Base-by-base conservation (phyloP, 2,329 filamentous ascomycete genomes). In the Moelleriella libera region DNA sequence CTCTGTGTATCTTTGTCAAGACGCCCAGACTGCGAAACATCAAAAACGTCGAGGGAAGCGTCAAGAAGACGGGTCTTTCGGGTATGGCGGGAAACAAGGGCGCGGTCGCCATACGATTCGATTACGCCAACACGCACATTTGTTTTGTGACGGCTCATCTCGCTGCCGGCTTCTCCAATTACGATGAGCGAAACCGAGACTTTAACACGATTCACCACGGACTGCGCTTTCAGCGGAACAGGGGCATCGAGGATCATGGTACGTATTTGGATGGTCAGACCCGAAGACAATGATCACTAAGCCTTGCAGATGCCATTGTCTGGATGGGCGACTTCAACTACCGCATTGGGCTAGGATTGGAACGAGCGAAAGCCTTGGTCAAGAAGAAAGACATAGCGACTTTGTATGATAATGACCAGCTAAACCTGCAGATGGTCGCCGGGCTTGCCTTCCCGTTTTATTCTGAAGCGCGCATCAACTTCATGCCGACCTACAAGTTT, bases 311-410 rank as follows among this genome's bases (percentile, higher is more conserved):
- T 55, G 75, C 85, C 28, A 83, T 97, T 37, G 83, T 96, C 47
- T 98, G 92, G 90, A 75, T 96, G 41, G 92, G 92, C 5, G 92
- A 98, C 63, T 98, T 98, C 70, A 98, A 98, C 61, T 98, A 98
- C 64, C 83, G 92, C 14, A 94, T 98, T 56, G 90, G 89, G 1
- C 72, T 97, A 49, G 76, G 75, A 43, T 80, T 87, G 53, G 88
- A 95, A 40, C 81, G 75, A 50, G 86, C 88, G 6, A 82, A 85
- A 54, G 76, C 81, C 32, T 68, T 94, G 8, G 79, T 95, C 47
- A 76, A 82, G 55, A 74, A 76, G 47, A 71, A 77, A 30, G 83
- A 96, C 57, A 70, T 94, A 9, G 85, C 83, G 48, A 82, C 75
- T 14, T 67, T 97, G 45, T 94, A 95, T 60, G 85, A 92, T 51